These are phyloP conservation scores for Oryza officinalis DNA, from an alignment of 176 grass and related monocot species.

Conservation along the genomic window DNA sequence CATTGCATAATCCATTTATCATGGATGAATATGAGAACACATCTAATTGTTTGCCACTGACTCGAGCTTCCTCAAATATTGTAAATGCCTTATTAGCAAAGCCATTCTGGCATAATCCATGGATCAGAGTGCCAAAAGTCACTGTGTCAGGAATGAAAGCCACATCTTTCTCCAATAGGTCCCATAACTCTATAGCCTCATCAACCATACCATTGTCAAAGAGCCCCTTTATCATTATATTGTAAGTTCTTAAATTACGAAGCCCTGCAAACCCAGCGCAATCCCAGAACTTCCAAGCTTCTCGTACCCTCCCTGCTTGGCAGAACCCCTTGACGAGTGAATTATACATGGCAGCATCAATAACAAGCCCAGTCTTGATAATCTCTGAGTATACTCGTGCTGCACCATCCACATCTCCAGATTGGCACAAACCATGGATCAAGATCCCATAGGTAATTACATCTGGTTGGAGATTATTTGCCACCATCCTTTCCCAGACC, in stretches of 20 bases:
- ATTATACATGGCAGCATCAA: constrained; percentile 76
- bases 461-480: constrained; percentile 65
- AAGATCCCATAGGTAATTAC: constrained; percentile 69
- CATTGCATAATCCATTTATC: constrained; percentile 74
- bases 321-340: constrained; percentile 70
- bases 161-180: constrained; percentile 52
- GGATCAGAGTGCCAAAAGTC: constrained; percentile 78
- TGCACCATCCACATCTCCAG: constrained; percentile 63
- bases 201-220: constrained; percentile 60
- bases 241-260: constrained; percentile 60
- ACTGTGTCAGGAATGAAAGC: constrained; percentile 56
- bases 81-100: constrained; percentile 68
- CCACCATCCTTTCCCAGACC: constrained; percentile 79
- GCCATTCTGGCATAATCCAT: constrained; percentile 82
- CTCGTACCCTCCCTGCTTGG: constrained; percentile 44
- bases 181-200: constrained; percentile 58
- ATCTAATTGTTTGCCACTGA: constrained; percentile 55
- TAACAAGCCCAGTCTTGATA: constrained; percentile 63
- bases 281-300: constrained; percentile 69
- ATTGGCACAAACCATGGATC: constrained; percentile 74
- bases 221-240: constrained; percentile 79
- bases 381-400: constrained; percentile 67
- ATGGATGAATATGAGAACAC: constrained; percentile 76
- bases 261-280: constrained; percentile 37
- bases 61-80: constrained; percentile 53